A percentile compares a stretch with the other conserved stretches of the same genome.
Evolutionary conservation across 176 grass and related monocot genomes (phyloP).

Genomic region (Saccharum spontaneum): DNA sequence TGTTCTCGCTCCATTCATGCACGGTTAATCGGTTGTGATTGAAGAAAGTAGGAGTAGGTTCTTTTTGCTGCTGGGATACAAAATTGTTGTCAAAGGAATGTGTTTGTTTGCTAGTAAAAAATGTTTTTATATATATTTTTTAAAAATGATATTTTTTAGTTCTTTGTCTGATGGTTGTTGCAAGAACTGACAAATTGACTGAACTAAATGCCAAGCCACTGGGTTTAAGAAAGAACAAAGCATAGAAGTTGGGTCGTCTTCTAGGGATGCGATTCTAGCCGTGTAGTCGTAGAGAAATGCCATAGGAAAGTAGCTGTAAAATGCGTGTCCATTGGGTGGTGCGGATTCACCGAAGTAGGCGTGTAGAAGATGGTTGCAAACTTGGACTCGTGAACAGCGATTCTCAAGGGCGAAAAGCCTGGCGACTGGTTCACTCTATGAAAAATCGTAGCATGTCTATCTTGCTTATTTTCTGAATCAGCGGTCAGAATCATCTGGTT

Average conservation of each 20-base stretch:
- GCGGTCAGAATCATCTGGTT: neutral
- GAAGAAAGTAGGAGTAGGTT: neutral
- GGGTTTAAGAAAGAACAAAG: neutral
- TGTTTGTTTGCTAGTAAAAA: neutral
- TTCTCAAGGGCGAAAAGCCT: neutral
- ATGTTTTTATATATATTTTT: neutral
- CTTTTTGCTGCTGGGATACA: neutral
- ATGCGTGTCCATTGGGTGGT: neutral
- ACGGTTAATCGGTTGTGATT: neutral
- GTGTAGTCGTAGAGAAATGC: neutral
- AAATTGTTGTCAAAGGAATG: neutral
- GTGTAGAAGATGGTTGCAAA: constrained; percentile 19
- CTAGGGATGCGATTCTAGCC: neutral
- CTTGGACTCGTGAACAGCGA: constrained; percentile 27
- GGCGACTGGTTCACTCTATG: neutral
- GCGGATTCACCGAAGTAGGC: neutral
- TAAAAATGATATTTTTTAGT: neutral
- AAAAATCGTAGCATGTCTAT: neutral
- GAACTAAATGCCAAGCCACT: neutral
- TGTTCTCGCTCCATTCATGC: neutral
- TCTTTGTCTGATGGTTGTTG: neutral
- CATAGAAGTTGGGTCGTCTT: neutral
- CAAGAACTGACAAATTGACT: neutral
- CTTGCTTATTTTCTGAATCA: neutral
- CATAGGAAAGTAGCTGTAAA: neutral